Percentiles rank a stretch among this genome's conserved stretches.
These are phyloP conservation scores for Protomyces gravidus DNA, from an alignment of 1,139 yeast species.

Conservation along the genomic window DNA sequence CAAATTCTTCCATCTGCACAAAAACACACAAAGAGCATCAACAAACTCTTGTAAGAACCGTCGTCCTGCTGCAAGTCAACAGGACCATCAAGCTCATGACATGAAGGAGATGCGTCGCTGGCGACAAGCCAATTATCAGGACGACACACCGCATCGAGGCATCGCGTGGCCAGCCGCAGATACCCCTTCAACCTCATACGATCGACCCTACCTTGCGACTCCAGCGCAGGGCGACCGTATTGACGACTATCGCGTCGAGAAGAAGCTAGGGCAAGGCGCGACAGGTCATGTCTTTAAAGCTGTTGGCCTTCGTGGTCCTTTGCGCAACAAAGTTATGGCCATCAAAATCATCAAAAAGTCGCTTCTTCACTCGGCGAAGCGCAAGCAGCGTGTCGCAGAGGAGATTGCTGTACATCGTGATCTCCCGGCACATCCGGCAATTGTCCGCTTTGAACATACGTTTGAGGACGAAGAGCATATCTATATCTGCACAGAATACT, in stretches of 20 bases:
- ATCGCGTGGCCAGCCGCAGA: no score
- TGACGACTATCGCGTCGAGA: slow-evolving; percentile 23
- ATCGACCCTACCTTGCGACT: no score
- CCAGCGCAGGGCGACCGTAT: slow-evolving; percentile 22
- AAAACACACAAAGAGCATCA: no score
- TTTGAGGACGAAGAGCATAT: slow-evolving; percentile 93
- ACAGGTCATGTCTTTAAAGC: slow-evolving; percentile 30
- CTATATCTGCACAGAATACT: slow-evolving; percentile 84
- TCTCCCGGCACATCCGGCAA: slow-evolving; percentile 57
- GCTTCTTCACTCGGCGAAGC: slow-evolving; percentile 19
- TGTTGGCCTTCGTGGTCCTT: slow-evolving; percentile 18
- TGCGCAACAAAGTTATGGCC: slow-evolving; percentile 16
- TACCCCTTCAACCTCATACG: no score
- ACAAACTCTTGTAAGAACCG: no score
- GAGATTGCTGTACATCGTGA: slow-evolving; percentile 23
- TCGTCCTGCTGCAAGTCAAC: no score
- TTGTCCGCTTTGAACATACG: slow-evolving; percentile 88
- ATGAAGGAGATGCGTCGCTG: not conserved
- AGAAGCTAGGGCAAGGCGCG: slow-evolving; percentile 30
- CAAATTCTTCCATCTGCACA: no score
- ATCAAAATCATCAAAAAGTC: slow-evolving; percentile 29
- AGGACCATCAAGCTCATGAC: not conserved
- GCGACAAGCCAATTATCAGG: not conserved
- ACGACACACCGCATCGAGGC: not conserved
- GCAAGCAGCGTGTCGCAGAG: slow-evolving; percentile 24